phyloP scores from a whole-genome alignment of 352 stramenopile species.

The Pythium folliculosum region DNA sequence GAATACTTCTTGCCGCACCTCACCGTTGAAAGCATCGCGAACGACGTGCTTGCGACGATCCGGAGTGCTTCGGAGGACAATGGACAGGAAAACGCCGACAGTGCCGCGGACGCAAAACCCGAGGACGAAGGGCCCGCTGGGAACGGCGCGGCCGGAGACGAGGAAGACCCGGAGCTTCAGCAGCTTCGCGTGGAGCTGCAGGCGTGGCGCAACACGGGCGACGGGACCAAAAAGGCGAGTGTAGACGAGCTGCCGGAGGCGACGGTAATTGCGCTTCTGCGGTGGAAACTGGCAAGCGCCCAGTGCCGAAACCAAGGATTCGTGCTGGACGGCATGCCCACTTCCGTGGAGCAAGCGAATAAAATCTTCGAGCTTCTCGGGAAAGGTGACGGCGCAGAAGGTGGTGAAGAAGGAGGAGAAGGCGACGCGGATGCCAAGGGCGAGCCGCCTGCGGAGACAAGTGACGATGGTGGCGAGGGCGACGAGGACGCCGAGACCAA shows the following conservation, averaged over 20 bases:
- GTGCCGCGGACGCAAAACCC: conserved; percentile 10
- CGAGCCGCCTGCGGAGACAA: conserved; percentile 23
- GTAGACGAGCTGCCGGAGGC: conserved; percentile 38
- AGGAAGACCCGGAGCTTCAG: conserved; percentile 35
- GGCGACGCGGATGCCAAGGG: conserved; percentile 31
- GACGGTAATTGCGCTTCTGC: conserved; percentile 48
- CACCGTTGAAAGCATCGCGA: conserved; percentile 45
- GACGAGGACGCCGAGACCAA: conserved; percentile 19
- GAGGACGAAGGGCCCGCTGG: conserved; percentile 20
- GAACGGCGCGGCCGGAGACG: conserved; percentile 15
- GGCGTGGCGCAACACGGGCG: conserved; percentile 34
- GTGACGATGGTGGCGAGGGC: conserved; percentile 23
- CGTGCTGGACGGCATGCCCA: conserved; percentile 71
- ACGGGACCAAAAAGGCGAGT: conserved; percentile 12
- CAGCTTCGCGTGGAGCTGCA: conserved; percentile 43
- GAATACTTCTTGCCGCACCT: conserved; percentile 77
- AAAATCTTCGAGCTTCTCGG: conserved; percentile 44
- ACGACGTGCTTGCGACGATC: conserved; percentile 39
- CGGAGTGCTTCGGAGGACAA: background rate
- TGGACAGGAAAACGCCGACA: conserved; percentile 18
- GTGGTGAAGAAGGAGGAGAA: conserved; percentile 18
- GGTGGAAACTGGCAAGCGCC: conserved; percentile 63
- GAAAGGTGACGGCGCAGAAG: conserved; percentile 16
- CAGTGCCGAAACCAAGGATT: conserved; percentile 82
- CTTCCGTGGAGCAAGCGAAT: conserved; percentile 46